phyloP scores from a whole-genome alignment of 2,329 filamentous ascomycete genomes.

The Botrytis sinoallii region DNA sequence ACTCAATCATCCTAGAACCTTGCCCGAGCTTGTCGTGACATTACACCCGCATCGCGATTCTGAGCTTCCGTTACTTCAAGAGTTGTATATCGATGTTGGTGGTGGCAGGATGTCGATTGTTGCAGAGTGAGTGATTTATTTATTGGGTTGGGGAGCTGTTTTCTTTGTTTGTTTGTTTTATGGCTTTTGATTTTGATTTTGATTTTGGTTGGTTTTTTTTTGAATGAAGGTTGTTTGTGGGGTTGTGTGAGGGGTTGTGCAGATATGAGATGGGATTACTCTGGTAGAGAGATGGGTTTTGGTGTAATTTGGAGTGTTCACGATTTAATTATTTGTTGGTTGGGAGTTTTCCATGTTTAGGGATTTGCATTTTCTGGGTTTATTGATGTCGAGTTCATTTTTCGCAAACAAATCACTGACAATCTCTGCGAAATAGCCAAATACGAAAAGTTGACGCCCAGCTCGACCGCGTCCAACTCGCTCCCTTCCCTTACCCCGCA shows the following conservation, averaged over 20 bases:
- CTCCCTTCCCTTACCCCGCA: constrained; percentile 41
- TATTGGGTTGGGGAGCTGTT: neutral
- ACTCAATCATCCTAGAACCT: constrained; percentile 8
- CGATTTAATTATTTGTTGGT: neutral
- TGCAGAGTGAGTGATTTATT: constrained; percentile 43
- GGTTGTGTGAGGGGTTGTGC: neutral
- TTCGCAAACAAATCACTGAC: neutral
- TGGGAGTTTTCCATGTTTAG: no score
- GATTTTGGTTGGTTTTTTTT: neutral
- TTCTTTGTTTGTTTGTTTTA: neutral
- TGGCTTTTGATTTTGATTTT: neutral
- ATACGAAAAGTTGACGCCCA: constrained; percentile 62
- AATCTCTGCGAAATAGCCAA: constrained; percentile 39
- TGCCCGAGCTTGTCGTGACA: neutral
- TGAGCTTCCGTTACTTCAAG: neutral
- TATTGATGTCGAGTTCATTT: no score
- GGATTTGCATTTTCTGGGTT: neutral
- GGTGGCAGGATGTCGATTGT: constrained; percentile 44
- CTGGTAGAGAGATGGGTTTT: neutral
- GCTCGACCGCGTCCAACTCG: constrained; percentile 59
- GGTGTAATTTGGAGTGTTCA: neutral
- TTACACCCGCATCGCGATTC: neutral
- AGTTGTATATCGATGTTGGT: constrained; percentile 21
- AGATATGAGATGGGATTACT: neutral
- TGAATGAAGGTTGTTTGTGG: neutral